Evolutionary conservation across 73 alveolate genomes (phyloP), one percentile per base, ranked within the genome.

Genomic region (Symbiodinium pilosum): DNA sequence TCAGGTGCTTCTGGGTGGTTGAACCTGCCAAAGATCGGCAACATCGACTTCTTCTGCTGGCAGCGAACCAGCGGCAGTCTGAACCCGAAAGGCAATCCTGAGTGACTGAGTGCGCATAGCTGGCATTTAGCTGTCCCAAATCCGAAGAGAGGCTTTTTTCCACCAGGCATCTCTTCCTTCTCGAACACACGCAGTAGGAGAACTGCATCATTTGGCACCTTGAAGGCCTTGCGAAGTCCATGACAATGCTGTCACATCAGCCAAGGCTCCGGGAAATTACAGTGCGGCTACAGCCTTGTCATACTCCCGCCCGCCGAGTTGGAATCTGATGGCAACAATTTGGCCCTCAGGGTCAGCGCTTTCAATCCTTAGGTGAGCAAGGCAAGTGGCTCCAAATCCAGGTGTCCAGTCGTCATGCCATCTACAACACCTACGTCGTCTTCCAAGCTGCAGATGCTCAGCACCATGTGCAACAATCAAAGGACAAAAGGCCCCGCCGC

Each of bases 141-240:
- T n/a, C n/a, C n/a, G n/a, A n/a, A 47, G 59, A 47, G 59, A 47
- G 14, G 21, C 6, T 14, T 47, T 47, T 47, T 47, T 47, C 59
- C 6, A 14, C 4, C 24, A 51, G 47, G 95, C 30, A 4, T 40
- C 95, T 89, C 95, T 43, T 77, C 97, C 32, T 91, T 91, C 34
- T 91, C 97, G 81, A 91, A 91, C 7, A 88, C 89, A 6, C 97
- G 75, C 1, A 91, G 88, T 43, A 91, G 89, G 38, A 91, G 84
- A 28, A 83, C 84, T 38, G 77, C 88, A 30, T 32, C 97, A n/a
- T 41, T 68, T 39, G 88, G 97, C 32, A 71, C 97, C 38, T 32
- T 47, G 81, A 91, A 91, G 24, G 85, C 85, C 85, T 73, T 18
- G 0, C 47, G 16, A 30, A 73, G n/a, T 14, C 38, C 32, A 77